phyloP scores from a whole-genome alignment of 192 early-diverging fungal species.

The Oehlia diaphana region DNA sequence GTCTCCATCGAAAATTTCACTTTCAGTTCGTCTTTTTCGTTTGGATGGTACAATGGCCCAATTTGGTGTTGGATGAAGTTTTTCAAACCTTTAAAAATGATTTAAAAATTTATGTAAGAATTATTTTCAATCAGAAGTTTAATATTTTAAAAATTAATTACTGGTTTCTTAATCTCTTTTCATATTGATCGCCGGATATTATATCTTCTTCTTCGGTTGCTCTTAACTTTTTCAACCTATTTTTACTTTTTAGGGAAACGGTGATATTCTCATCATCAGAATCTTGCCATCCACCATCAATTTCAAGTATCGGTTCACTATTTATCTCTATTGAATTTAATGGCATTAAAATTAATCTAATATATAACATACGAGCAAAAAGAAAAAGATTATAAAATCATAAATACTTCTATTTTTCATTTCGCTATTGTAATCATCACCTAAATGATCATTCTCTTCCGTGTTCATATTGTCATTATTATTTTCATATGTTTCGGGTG shows the following conservation, averaged over 20 bases:
- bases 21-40: slow-evolving; percentile 34
- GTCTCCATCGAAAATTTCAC: slow-evolving; percentile 40
- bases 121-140: not conserved
- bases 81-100: slow-evolving; percentile 58
- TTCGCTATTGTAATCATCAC: not conserved
- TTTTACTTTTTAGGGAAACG: slow-evolving; percentile 68
- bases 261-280: slow-evolving; percentile 68
- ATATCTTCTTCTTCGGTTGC: slow-evolving; percentile 70
- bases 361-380: not conserved
- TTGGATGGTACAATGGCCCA: slow-evolving; percentile 77
- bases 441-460: not conserved
- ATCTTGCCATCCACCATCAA: slow-evolving; percentile 74
- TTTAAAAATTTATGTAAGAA: not conserved
- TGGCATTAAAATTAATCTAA: not conserved
- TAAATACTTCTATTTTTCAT: not conserved
- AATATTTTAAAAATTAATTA: slow-evolving; percentile 38
- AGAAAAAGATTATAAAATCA: not conserved
- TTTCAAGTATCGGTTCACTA: not conserved
- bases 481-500: not conserved
- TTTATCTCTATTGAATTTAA: not conserved
- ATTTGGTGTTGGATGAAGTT: slow-evolving; percentile 79
- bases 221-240: slow-evolving; percentile 78
- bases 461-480: not conserved
- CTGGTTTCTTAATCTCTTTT: slow-evolving; percentile 79
- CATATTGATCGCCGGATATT: slow-evolving; percentile 80